These are phyloP conservation scores for Bruguiera parviflora DNA, from an alignment of 345 rosid species.

Conservation along the genomic window DNA sequence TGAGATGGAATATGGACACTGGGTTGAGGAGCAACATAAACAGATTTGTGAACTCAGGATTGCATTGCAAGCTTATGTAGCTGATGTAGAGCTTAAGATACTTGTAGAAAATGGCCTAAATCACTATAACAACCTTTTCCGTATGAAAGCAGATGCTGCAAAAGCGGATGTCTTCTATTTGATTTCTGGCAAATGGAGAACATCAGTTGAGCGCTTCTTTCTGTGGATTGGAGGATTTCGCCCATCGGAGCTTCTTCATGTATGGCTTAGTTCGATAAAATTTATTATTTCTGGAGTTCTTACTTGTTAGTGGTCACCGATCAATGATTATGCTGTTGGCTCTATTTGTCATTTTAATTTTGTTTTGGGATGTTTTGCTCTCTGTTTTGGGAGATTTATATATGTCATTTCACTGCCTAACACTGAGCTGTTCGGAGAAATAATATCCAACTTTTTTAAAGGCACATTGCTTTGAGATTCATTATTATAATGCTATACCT, in stretches of 20 bases:
- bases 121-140: constrained; percentile 68
- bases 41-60: constrained; percentile 53
- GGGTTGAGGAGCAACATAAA: constrained; percentile 73
- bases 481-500: too few relatives aligned
- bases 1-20: constrained; percentile 77
- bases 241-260: constrained; percentile 83
- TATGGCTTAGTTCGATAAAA: constrained; percentile 20
- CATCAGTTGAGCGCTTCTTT: constrained; percentile 64
- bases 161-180: constrained; percentile 82
- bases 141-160: constrained; percentile 76
- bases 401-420: too few relatives aligned
- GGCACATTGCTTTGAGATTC: too few relatives aligned
- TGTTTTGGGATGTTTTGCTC: too few relatives aligned
- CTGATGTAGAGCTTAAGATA: constrained; percentile 63
- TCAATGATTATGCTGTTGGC: too few relatives aligned
- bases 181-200: constrained; percentile 83
- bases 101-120: constrained; percentile 67
- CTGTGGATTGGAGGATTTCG: constrained; percentile 94
- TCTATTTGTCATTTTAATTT: too few relatives aligned
- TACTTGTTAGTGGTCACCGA: too few relatives aligned
- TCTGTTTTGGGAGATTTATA: too few relatives aligned
- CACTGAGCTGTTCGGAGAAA: too few relatives aligned
- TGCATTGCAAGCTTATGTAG: constrained; percentile 63
- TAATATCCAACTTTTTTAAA: too few relatives aligned
- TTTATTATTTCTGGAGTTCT: too few relatives aligned